These are phyloP conservation scores for Lophiostoma macrostomum DNA, from an alignment of 495 filamentous ascomycete genomes.

Conservation along the genomic window DNA sequence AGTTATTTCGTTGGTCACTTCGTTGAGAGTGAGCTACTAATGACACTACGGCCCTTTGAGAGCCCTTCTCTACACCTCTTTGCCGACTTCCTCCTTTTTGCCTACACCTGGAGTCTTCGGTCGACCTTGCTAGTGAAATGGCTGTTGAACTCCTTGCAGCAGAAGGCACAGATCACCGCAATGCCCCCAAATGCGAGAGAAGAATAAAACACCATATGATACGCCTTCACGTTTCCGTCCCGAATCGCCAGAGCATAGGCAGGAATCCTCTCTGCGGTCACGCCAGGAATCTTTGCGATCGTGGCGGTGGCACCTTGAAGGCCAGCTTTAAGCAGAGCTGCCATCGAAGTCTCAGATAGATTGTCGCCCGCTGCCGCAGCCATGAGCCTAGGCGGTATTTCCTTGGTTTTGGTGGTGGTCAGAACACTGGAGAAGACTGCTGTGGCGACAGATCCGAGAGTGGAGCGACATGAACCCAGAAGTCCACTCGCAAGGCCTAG, in stretches of 20 bases:
- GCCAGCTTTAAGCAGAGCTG: constrained; percentile 7
- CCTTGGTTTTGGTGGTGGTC: constrained; percentile 8
- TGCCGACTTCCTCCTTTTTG: too few species aligned
- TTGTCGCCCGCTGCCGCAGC: not conserved
- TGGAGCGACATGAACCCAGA: constrained; percentile 6
- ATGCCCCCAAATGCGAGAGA: constrained; percentile 15
- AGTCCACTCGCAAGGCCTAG: constrained; percentile 17
- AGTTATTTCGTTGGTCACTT: too few species aligned
- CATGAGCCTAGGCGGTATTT: constrained; percentile 2
- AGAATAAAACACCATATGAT: constrained; percentile 16
- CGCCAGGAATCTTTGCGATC: constrained; percentile 13
- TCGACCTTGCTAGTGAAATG: too few species aligned
- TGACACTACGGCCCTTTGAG: too few species aligned
- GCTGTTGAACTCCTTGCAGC: constrained; percentile 11
- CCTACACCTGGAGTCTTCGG: too few species aligned
- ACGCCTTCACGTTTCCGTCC: constrained; percentile 12
- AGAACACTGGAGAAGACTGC: constrained; percentile 18
- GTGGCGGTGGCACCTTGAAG: not conserved
- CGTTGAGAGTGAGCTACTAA: too few species aligned
- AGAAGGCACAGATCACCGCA: constrained; percentile 20
- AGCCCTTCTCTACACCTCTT: too few species aligned
- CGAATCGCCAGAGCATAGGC: not conserved
- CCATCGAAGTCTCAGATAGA: constrained; percentile 1
- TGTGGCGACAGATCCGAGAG: constrained; percentile 9
- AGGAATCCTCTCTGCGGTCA: not conserved